Evolutionary conservation across 345 rosid genomes (phyloP), one percentile per base, ranked within the genome.

Genomic region (Passiflora organensis): DNA sequence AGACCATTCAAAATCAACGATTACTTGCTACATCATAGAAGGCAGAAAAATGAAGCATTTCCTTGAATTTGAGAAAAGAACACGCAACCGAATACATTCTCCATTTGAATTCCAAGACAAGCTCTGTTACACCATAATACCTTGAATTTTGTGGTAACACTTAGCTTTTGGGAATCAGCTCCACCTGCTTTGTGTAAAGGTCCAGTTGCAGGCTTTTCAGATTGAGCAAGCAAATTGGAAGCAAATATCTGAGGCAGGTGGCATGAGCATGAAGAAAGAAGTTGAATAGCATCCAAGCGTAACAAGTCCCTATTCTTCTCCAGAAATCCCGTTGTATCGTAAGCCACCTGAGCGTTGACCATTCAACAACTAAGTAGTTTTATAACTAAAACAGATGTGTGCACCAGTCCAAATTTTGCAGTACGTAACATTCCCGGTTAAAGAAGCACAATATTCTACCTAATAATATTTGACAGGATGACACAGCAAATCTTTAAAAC

Each of bases 281-380:
- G 96, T 41, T 86, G 81, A 72, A 93, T 93, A 36, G 99, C 83
- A 75, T 93, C 97, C 83, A 82, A 61, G 69, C 84, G 99, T 62
- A 93, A 64, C 39, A 86, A 75, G 84, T 93, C 99, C 76, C 95
- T 86, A 66, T 93, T 93, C 77, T 93, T 93, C 78, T 93, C 99
- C 59, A 93, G 72, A 78, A 93, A 93, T 57, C 95, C 95, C 51
- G 87, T 78, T 25, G 99, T 86, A 66, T 93, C 95, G 72, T 93
- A 93, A 14, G 77, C 81, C 66, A 93, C 99, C 99, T 93, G 76
- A 55, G 34, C 52, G 22, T 43, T 61, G 61, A 58, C 45, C 44
- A 74, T 56, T 67, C 72, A 41, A 32, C 48, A 52, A 59, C 59
- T 56, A 67, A 54, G 60, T 56, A 55, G 66, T 53, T 10, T 24